Evolutionary conservation across 2,329 filamentous ascomycete genomes (phyloP), one percentile per base, ranked within the genome.

Genomic region (Ceratocystis lukuohia): DNA sequence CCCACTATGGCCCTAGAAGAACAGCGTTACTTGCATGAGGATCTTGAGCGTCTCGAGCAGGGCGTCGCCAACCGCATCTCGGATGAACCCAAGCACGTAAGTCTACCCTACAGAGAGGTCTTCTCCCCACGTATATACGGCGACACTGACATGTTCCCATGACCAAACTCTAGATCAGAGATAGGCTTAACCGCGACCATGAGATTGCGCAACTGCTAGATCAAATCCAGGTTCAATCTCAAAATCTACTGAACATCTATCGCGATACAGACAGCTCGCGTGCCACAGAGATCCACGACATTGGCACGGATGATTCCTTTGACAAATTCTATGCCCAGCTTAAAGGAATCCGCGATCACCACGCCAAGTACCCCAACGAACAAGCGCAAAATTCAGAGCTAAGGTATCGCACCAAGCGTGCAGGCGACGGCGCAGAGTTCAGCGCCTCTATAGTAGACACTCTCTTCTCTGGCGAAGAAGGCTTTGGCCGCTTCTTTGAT

Each of bases 381-480:
- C 91, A 89, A 37, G 89, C 96, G 61, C 94, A 99, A 76, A 96
- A 97, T 72, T 85, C 96, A 15, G 95, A 99, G 77, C 85, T 88
- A 71, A 89, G 92, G 45, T 99, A 99, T 79, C 91, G 91, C 75
- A 82, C 77, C 59, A 82, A 85, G 73, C 84, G 82, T 67, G 78
- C 81, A 53, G 82, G 81, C 12, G 85, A 85, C 56, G 86, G 88
- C 70, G 83, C 85, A 62, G 67, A 66, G 45, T 64, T 66, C 44
- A 57, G 30, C 30, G 67, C 64, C 22, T 84, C 88, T 61, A 84
- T 92, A 64, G 87, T 96, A 61, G 93, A 97, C 73, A 85, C 85
- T 67, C 88, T 97, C 79, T 99, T 99, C 76, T 96, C 91, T 0
- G 94, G 94, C 69, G 95, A 99, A 76, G 94, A 99, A 75, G 88